Evolutionary conservation across 2,329 filamentous ascomycete species (phyloP).

Genomic region (Lojkania enalia): DNA sequence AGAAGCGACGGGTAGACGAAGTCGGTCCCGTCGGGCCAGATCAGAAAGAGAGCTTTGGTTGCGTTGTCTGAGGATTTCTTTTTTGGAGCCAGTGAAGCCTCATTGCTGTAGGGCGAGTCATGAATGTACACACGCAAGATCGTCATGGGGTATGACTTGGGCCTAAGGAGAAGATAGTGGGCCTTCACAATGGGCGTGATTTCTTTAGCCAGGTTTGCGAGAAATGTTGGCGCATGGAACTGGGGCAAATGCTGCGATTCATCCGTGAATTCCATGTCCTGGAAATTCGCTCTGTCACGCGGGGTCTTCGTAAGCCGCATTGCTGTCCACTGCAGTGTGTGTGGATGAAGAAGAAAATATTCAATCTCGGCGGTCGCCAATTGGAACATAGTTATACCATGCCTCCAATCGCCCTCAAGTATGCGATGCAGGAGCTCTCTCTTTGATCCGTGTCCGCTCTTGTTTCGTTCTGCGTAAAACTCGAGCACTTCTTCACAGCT

Average conservation of each 20-base stretch:
- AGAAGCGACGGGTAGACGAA: constrained; percentile 68
- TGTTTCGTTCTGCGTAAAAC: constrained; percentile 44
- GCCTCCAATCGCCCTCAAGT: constrained; percentile 60
- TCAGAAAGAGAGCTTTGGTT: constrained; percentile 71
- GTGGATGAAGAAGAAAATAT: constrained; percentile 57
- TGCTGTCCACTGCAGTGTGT: constrained; percentile 57
- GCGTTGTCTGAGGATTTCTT: constrained; percentile 58
- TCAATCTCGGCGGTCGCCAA: constrained; percentile 59
- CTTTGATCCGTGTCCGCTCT: constrained; percentile 53
- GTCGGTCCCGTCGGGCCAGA: constrained; percentile 79
- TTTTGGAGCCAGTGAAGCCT: constrained; percentile 43
- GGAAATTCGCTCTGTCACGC: constrained; percentile 26
- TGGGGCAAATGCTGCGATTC: constrained; percentile 59
- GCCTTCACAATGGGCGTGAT: constrained; percentile 79
- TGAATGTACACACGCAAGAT: constrained; percentile 78
- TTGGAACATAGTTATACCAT: constrained; percentile 58
- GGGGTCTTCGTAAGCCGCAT: constrained; percentile 49
- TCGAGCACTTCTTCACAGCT: constrained; percentile 69
- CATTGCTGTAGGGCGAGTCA: constrained; percentile 75
- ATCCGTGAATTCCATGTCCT: constrained; percentile 45
- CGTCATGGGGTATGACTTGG: constrained; percentile 67
- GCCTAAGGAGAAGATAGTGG: constrained; percentile 79
- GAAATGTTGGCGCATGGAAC: constrained; percentile 79
- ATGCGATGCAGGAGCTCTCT: constrained; percentile 60
- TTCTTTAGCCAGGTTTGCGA: constrained; percentile 73